Percentiles rank a stretch among this genome's conserved stretches.
Evolutionary conservation across 179 eudicot species (phyloP).

Genomic region (Pouteria campechiana): DNA sequence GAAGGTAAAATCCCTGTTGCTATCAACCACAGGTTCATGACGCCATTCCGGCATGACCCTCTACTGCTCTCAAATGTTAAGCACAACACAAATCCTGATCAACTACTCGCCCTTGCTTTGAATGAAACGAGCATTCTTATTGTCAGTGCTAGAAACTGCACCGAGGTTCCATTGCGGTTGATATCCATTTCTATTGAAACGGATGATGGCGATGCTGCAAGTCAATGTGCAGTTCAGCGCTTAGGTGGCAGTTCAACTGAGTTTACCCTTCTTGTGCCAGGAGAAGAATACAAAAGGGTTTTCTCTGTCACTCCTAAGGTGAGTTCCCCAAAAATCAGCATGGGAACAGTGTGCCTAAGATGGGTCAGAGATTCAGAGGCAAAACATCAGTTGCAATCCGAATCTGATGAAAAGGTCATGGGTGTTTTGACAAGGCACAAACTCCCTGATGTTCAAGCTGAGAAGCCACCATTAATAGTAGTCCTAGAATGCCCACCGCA

Average conservation of each 20-base stretch:
- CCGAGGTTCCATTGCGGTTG: conserved; percentile 77
- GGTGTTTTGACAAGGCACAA: conserved; percentile 58
- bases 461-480: conserved; percentile 55
- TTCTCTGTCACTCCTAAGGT: conserved; percentile 51
- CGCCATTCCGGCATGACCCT: conserved; percentile 79
- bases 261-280: conserved; percentile 49
- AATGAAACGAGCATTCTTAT: conserved; percentile 65
- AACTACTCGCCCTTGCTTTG: conserved; percentile 41
- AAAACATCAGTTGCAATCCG: conserved; percentile 10
- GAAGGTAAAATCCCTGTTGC: conserved; percentile 72
- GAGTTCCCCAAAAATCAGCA: conserved; percentile 26
- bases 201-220: conserved; percentile 33
- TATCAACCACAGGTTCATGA: conserved; percentile 54
- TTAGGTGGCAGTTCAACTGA: conserved; percentile 23
- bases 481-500: conserved; percentile 82
- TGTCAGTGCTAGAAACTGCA: conserved; percentile 63
- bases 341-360: conserved; percentile 58
- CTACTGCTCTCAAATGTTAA: conserved; percentile 64
- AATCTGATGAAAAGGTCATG: conserved; percentile 5
- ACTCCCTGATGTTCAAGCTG: conserved; percentile 68
- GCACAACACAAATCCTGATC: conserved; percentile 28
- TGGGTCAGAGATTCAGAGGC: conserved; percentile 50
- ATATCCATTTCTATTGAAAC: conserved; percentile 54
- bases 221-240: conserved; percentile 26
- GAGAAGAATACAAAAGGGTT: conserved; percentile 71